Conservation (phyloP, 768 basidiomycete genomes). For the Heimioporus sp. region DNA sequence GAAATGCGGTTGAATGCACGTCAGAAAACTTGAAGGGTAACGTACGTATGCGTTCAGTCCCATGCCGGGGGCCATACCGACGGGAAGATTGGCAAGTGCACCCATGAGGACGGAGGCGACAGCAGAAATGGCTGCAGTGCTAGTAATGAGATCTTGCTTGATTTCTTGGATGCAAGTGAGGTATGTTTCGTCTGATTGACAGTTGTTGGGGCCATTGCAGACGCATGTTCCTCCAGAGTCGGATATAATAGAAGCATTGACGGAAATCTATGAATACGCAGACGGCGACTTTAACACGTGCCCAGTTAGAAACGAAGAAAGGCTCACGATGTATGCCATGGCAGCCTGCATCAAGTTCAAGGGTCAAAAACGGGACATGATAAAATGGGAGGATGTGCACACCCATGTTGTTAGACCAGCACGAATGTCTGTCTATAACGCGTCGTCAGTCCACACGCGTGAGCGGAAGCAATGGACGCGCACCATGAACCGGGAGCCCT, state of each 20-base stretch:
- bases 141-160: constrained; percentile 75
- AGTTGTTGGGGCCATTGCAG: constrained; percentile 60
- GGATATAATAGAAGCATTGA: constrained; percentile 78
- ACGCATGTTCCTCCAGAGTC: constrained; percentile 81
- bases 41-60: constrained; percentile 80
- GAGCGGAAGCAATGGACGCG: constrained; percentile 10
- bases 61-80: constrained; percentile 86
- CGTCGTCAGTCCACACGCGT: constrained; percentile 6
- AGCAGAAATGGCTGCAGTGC: constrained; percentile 75
- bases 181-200: constrained; percentile 52
- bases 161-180: constrained; percentile 57
- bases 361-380: constrained; percentile 3
- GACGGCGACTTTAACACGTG: not conserved
- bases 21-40: not conserved
- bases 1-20: not conserved
- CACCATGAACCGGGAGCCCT: constrained; percentile 62
- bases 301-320: not conserved
- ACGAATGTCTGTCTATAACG: constrained; percentile 64
- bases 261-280: constrained; percentile 57
- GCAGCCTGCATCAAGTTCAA: constrained; percentile 46
- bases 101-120: constrained; percentile 83
- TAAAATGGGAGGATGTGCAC: constrained; percentile 21
- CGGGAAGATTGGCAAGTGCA: constrained; percentile 78
- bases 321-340: constrained; percentile 79
- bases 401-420: constrained; percentile 84